Percentiles rank a stretch among this genome's conserved stretches.
Evolutionary conservation across 1,284 basidiomycete species (phyloP).

Genomic region (Irpex sp.): DNA sequence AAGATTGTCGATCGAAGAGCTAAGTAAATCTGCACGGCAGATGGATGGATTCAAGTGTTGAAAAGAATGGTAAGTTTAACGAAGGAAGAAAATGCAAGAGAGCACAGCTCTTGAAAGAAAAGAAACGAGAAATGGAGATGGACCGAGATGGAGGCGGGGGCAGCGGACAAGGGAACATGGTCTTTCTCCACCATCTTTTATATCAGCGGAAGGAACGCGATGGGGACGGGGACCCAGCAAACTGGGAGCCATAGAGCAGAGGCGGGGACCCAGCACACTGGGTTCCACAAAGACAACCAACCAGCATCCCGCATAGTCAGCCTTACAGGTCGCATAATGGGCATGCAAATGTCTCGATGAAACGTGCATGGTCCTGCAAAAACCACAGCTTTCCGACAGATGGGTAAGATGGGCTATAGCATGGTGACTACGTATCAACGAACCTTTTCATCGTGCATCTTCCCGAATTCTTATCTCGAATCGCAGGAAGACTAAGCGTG

Average conservation of each 20-base stretch:
- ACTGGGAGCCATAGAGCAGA: background rate
- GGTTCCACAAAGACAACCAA: background rate
- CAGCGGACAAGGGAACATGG: background rate
- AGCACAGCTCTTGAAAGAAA: constrained; percentile 2
- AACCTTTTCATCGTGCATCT: background rate
- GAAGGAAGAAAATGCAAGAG: background rate
- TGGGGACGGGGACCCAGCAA: background rate
- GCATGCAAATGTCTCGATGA: background rate
- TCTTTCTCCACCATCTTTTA: background rate
- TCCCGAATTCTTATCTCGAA: background rate
- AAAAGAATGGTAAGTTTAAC: constrained; percentile 1
- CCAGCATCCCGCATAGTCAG: background rate
- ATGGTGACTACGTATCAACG: background rate
- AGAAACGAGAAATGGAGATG: background rate
- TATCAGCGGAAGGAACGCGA: background rate
- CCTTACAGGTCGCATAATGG: background rate
- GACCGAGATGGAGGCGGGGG: background rate
- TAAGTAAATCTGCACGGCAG: background rate
- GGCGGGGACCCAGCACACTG: background rate
- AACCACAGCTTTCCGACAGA: background rate
- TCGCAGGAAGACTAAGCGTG: background rate
- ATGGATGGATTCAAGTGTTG: background rate
- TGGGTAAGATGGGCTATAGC: background rate
- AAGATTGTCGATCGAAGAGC: background rate
- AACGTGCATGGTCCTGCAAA: background rate